Base-by-base conservation (phyloP, 108 stramenopile genomes). In the Fistulifera solaris region DNA sequence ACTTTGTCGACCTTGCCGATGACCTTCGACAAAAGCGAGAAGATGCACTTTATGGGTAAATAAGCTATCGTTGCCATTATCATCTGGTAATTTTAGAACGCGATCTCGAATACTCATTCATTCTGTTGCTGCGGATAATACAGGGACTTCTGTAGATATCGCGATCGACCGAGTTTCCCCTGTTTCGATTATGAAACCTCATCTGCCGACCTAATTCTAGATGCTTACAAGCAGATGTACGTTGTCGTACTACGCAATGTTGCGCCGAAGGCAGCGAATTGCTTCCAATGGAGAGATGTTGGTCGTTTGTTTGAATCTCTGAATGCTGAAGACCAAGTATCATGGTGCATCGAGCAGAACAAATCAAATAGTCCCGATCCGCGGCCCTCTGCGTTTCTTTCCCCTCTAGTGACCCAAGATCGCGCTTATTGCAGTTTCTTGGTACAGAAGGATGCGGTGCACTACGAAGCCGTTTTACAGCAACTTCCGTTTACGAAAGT, bases 361-460 rank as follows among this genome's bases (percentile, higher is more conserved):
- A 47, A 27, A 35, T 42, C 25, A 15, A 47, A 52, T 7, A 17
- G 3, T 14, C 13, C 27, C 13, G 14, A 63, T 11, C 45, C 40
- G 25, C 22, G 44, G 19, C 53, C 40, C 11, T 11, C 18, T 18
- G 19, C 22, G n/a, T 52, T 46, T 21, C 15, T 59, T 18, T 14
- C 27, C 13, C 35, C 53, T 10, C 52, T 35, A 27, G 15, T 28
- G 21, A 17, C 10, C 23, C 17, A 53, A n/a, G 26, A 23, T 16
- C 24, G 66, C 31, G 83, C 77, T 16, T 92, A 92, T 56, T 87
- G 89, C 61, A 87, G 85, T 46, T 92, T 92, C 58, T 40, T 87
- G 1, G 68, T 87, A 17, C 89, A 92, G 61, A 66, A 87, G 24
- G 82, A 83, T 53, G 38, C 58, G 11, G 14, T 44, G 13, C 54